Conservation (phyloP, 169 alveolate species). For the Cryptosporidium ubiquitum region DNA sequence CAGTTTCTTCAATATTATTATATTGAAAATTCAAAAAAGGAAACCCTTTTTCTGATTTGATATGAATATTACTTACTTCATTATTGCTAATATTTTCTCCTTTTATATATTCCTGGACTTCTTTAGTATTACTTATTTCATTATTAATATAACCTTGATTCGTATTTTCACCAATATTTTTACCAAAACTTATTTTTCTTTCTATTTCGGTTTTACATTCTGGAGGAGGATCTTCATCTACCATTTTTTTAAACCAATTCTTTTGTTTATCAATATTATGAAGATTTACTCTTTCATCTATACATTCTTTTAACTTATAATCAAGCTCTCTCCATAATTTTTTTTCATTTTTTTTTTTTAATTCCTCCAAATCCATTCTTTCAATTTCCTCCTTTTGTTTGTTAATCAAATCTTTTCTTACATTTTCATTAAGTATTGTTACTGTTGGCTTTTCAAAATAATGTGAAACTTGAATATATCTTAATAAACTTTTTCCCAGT, state of each 20-base stretch:
- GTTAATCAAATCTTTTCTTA: conserved; percentile 13
- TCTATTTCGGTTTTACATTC: neutral
- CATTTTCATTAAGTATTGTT: conserved; percentile 12
- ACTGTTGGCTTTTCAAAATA: conserved; percentile 35
- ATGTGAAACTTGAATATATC: conserved; percentile 42
- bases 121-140: neutral
- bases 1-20: conserved; percentile 33
- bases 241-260: conserved; percentile 26
- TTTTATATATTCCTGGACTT: neutral
- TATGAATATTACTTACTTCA: neutral
- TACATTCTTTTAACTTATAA: neutral
- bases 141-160: neutral
- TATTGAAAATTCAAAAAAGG: conserved; percentile 51
- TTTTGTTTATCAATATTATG: conserved; percentile 28
- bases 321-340: neutral
- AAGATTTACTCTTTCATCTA: neutral
- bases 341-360: neutral
- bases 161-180: neutral
- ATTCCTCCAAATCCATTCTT: neutral
- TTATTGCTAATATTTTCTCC: neutral
- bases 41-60: conserved; percentile 50
- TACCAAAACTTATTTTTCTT: neutral
- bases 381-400: neutral
- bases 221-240: conserved; percentile 17
- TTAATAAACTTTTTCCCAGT: conserved; percentile 15